Evolutionary conservation across 2,329 filamentous ascomycete genomes (phyloP), one percentile per base, ranked within the genome.

Genomic region (Verticillium tricorpus): DNA sequence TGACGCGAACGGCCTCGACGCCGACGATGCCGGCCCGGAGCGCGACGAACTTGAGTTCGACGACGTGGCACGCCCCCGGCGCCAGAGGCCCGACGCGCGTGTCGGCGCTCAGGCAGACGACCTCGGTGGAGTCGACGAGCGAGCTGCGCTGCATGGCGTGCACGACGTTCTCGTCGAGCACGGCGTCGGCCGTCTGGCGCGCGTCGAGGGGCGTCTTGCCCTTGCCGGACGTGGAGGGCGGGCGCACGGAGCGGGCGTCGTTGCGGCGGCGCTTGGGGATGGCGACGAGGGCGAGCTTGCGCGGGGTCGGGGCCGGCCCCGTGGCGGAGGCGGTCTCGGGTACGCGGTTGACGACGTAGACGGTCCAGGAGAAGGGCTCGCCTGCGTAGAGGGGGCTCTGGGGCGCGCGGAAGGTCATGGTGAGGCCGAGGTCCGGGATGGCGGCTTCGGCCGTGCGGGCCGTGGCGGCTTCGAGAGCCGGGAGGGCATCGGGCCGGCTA

Each of bases 21-120:
- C 83, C 82, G 34, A 91, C 80, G 35, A 91, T 82, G 0, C 91
- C 91, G 57, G 84, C 80, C 60, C 78, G 78, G 59, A 93, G 76
- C 4, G 90, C 87, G 60, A 93, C 77, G 66, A 94, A 93, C 67
- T 85, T 85, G 67, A 94, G 73, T 71, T 91, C 89, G 1, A 86
- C 87, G 40, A 89, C 88, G 68, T 92, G 90, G 69, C 90, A 93
- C 9, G 89, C 87, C 2, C 85, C 86, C 0, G 91, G 86, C 31
- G 87, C 84, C 40, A 95, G 76, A 35, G 90, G 89, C 0, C 91
- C 91, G 34, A 93, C 84, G 35, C 89, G 81, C 28, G 89, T 85
- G 72, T 93, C 90, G 4, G 90, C 88, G 62, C 87, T 92, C 58
- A 93, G 77, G 69, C 89, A 92, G n/a, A 92, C 79, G 35, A 93